phyloP scores from a whole-genome alignment of 2,329 filamentous ascomycete species.

The Scedosporium apiospermum region DNA sequence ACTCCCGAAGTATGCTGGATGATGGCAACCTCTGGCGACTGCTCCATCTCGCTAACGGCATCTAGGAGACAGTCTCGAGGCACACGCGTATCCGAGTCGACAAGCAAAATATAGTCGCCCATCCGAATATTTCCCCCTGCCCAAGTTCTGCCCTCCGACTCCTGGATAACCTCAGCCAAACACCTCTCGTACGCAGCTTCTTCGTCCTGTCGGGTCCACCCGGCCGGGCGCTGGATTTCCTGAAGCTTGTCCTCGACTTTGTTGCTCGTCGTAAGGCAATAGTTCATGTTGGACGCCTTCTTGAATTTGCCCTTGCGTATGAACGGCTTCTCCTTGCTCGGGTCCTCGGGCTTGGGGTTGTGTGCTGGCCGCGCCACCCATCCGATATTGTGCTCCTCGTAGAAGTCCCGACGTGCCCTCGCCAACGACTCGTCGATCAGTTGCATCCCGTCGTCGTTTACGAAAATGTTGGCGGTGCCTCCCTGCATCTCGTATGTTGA shows the following conservation, averaged over 20 bases:
- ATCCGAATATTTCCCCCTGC: slow-evolving; percentile 52
- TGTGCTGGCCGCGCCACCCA: slow-evolving; percentile 44
- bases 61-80: slow-evolving; percentile 59
- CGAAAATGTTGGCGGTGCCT: slow-evolving; percentile 41
- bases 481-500: slow-evolving; percentile 38
- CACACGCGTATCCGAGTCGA: slow-evolving; percentile 62
- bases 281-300: slow-evolving; percentile 62
- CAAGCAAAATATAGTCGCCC: slow-evolving; percentile 54
- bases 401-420: slow-evolving; percentile 35
- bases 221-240: slow-evolving; percentile 30
- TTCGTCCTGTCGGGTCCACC: slow-evolving; percentile 33
- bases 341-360: slow-evolving; percentile 41
- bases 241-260: slow-evolving; percentile 52
- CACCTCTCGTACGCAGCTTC: slow-evolving; percentile 38
- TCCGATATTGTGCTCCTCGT: slow-evolving; percentile 47
- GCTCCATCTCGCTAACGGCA: slow-evolving; percentile 62
- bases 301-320: slow-evolving; percentile 52
- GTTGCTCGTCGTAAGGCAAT: slow-evolving; percentile 49
- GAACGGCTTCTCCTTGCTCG: slow-evolving; percentile 29
- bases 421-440: slow-evolving; percentile 33
- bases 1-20: slow-evolving; percentile 65
- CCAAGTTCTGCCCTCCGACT: slow-evolving; percentile 42
- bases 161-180: slow-evolving; percentile 39
- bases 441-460: slow-evolving; percentile 56
- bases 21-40: slow-evolving; percentile 60